Conservation (phyloP, 257 asterid genomes). For the Vinca minor region DNA sequence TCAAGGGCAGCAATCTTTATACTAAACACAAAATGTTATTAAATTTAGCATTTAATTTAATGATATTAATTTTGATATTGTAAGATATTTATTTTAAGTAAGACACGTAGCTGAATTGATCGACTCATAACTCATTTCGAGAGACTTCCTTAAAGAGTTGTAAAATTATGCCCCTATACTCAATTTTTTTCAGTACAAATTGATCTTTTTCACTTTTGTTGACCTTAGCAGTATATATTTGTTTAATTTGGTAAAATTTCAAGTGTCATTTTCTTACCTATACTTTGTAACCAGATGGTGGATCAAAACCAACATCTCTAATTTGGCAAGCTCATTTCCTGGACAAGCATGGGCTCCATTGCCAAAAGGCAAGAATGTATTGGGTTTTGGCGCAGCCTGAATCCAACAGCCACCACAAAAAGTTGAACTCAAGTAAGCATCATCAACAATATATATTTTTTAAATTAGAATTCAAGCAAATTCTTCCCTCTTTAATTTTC, state of each 20-base stretch:
- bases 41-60: no score
- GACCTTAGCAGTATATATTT: not conserved
- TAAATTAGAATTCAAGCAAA: not conserved
- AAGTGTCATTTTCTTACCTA: constrained; percentile 32
- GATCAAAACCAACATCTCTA: constrained; percentile 61
- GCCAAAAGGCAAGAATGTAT: constrained; percentile 90
- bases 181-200: not conserved
- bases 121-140: no score
- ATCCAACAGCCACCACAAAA: constrained; percentile 23
- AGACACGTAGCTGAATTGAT: no score
- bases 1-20: not conserved
- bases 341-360: constrained; percentile 89
- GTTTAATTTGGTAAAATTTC: not conserved
- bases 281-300: constrained; percentile 60
- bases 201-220: not conserved
- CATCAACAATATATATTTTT: not conserved
- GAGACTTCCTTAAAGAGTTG: no score
- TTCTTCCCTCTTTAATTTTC: constrained; percentile 4
- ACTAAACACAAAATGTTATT: not conserved
- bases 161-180: no score
- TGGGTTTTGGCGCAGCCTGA: constrained; percentile 69
- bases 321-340: constrained; percentile 80
- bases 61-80: not conserved
- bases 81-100: no score
- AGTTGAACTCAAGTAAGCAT: not conserved